Conservation (phyloP, 805 yeast genomes). For the Yamadazyma phyllophila region DNA sequence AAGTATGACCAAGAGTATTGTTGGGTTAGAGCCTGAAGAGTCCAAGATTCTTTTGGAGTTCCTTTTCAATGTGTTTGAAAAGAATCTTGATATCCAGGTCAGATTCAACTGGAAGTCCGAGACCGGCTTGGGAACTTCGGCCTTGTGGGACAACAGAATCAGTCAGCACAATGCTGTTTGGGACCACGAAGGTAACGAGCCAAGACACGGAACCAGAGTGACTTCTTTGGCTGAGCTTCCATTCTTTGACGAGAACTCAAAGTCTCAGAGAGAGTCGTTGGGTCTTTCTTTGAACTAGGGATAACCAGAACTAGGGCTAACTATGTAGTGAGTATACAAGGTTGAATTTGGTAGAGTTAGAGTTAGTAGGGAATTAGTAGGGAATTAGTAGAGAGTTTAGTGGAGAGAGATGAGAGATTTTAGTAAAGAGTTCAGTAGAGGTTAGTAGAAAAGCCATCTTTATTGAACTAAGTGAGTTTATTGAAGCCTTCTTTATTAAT, state of each 20-base stretch:
- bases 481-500: no score
- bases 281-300: conserved; percentile 25
- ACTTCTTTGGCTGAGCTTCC: conserved; percentile 53
- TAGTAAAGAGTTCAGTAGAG: no score
- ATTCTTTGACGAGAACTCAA: conserved; percentile 46
- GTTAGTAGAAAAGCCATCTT: no score
- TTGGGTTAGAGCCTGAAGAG: conserved; percentile 52
- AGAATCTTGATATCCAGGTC: conserved; percentile 54
- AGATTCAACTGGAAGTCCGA: conserved; percentile 50
- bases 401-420: no score
- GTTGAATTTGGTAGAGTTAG: no score
- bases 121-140: conserved; percentile 46
- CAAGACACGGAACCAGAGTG: conserved; percentile 51
- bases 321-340: no score
- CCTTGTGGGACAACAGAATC: conserved; percentile 59
- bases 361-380: no score
- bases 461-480: no score
- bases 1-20: conserved; percentile 47
- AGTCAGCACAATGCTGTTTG: conserved; percentile 52
- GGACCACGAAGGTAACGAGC: conserved; percentile 45
- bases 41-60: conserved; percentile 45
- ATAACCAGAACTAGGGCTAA: no score
- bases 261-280: conserved; percentile 51
- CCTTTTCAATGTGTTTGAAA: conserved; percentile 45
- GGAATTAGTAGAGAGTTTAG: no score